Evolutionary conservation across 2,329 filamentous ascomycete species (phyloP).

Genomic region (Aspergillus jensenii): DNA sequence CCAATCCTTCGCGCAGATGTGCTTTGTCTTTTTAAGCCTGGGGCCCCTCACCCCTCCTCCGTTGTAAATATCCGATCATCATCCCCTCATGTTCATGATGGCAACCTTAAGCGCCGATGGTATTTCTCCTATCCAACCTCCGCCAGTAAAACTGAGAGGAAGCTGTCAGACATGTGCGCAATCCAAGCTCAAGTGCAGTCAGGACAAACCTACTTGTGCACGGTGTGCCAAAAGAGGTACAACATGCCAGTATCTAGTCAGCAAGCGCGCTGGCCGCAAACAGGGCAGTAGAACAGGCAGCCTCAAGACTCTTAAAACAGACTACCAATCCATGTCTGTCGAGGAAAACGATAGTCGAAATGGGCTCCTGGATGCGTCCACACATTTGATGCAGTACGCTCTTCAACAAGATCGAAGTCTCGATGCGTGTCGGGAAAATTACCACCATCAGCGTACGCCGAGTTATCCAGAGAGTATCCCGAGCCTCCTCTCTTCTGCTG

Average conservation of each 20-base stretch:
- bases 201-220: conserved; percentile 8
- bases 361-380: neutral
- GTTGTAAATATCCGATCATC: neutral
- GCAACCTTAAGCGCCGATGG: neutral
- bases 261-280: conserved; percentile 6
- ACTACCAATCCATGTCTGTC: neutral
- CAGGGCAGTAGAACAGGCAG: conserved; percentile 4
- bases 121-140: neutral
- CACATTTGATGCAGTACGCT: conserved; percentile 1
- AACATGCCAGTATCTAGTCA: conserved; percentile 5
- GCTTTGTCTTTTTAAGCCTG: neutral
- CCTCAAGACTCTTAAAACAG: neutral
- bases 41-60: neutral
- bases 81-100: neutral
- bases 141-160: conserved; percentile 5
- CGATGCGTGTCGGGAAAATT: neutral
- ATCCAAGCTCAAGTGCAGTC: conserved; percentile 11
- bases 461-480: conserved; percentile 2
- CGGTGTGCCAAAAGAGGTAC: conserved; percentile 6
- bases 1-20: neutral
- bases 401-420: conserved; percentile 8
- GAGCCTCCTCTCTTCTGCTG: neutral
- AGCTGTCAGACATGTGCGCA: conserved; percentile 7
- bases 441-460: neutral
- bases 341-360: neutral